phyloP scores from a whole-genome alignment of 176 grass and related monocot genomes.

The Aegilops speltoides region DNA sequence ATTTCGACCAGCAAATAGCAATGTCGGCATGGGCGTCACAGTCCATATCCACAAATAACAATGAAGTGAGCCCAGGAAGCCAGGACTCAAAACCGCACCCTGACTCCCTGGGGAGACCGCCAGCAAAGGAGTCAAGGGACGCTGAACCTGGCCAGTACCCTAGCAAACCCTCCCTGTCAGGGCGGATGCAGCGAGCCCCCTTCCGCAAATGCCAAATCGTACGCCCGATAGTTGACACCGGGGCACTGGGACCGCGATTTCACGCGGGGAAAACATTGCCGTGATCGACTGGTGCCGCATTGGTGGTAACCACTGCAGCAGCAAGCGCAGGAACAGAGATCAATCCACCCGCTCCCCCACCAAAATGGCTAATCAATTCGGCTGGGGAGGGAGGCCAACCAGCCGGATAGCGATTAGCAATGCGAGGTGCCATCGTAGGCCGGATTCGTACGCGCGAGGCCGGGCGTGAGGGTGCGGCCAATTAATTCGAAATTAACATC shows the following conservation, averaged over 20 bases:
- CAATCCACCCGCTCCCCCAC: neutral
- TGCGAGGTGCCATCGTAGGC: neutral
- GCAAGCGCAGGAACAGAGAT: neutral
- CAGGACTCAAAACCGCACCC: neutral
- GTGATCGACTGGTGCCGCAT: neutral
- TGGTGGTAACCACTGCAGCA: neutral
- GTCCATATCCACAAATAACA: slow-evolving; percentile 2
- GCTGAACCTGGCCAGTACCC: neutral
- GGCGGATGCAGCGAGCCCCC: neutral
- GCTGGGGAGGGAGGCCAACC: neutral
- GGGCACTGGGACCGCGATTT: neutral
- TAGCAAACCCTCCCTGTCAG: neutral
- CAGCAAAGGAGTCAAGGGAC: neutral
- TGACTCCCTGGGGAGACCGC: neutral
- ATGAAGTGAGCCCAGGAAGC: neutral
- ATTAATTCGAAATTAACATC: neutral
- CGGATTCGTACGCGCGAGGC: neutral
- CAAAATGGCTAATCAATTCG: slow-evolving; percentile 6
- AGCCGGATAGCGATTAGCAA: neutral
- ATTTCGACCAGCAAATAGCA: neutral
- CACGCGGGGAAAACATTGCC: neutral
- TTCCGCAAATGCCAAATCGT: too few species aligned
- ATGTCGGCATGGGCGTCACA: neutral
- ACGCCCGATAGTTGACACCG: too few species aligned
- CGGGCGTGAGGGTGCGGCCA: neutral